Evolutionary conservation across 148 eudicot species (phyloP), one percentile per base, ranked within the genome.

Genomic region (Chenopodium quinoa): DNA sequence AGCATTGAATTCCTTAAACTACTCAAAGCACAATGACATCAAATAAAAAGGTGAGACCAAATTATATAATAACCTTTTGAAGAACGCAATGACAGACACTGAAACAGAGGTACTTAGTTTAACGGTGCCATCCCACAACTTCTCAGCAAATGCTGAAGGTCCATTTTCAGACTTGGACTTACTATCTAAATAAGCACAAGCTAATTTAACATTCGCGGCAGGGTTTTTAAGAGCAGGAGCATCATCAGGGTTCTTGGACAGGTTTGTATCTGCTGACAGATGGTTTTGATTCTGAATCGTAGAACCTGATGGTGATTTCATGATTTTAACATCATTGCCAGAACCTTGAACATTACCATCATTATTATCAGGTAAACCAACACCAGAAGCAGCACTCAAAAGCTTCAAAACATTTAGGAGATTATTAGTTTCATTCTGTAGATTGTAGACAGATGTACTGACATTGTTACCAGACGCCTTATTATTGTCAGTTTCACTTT

Each of bases 101-200:
- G 83, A 79, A 80, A 88, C 87, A 52, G 91, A 82, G 79, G 91
- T 88, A 88, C 86, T 88, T 72, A 93, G 86, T 76, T 90, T 92
- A 86, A 93, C 88, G 79, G 89, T 86, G 78, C 97, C 97, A 48
- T 90, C 90, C 97, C 97, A 93, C 37, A 93, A 85, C 90, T 86
- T 85, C 79, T 92, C 92, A 72, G 86, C 79, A 75, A 71, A 80
- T 74, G 80, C 54, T 32, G 85, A 79, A 70, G 76, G 82, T 80
- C 77, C 81, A 82, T 75, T 77, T 70, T 75, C 88, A 64, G 82
- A 68, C 76, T 81, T 87, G 78, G 71, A 68, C 66, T 75, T 79
- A 78, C 89, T 84, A 77, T 86, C 85, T 78, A 78, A n/a, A 73
- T 73, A 82, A 32, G 69, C 48, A 80, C 83, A 82, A 68, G 74